A percentile compares a stretch with the other conserved stretches of the same genome.
phyloP scores from a whole-genome alignment of 1,284 basidiomycete species.

The Cryptococcus depauperatus region DNA sequence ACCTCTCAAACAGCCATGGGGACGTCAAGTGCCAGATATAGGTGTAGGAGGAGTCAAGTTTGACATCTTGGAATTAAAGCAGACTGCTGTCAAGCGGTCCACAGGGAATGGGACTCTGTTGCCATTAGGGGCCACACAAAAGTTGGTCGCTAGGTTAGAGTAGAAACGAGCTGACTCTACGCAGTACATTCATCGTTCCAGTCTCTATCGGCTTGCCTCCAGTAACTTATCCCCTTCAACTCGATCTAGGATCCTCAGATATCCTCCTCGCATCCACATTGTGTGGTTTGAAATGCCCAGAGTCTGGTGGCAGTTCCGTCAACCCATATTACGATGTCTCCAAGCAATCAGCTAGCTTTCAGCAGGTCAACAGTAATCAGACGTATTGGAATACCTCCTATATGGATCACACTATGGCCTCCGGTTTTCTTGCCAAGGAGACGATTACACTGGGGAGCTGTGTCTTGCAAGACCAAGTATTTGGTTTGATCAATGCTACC shows the following conservation, averaged over 20 bases:
- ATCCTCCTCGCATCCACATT: conserved; percentile 34
- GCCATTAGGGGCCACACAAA: conserved; percentile 10
- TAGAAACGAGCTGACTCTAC: too few relatives aligned
- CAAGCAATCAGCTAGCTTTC: conserved; percentile 19
- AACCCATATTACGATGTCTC: conserved; percentile 33
- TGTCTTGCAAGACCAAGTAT: conserved; percentile 19
- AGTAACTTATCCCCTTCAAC: conserved; percentile 34
- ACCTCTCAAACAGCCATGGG: too few relatives aligned
- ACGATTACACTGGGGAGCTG: conserved; percentile 21
- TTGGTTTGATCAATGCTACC: conserved; percentile 40
- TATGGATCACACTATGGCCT: conserved; percentile 26
- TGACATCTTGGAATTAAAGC: conserved; percentile 1
- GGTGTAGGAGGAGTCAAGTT: conserved; percentile 4
- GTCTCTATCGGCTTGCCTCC: conserved; percentile 34
- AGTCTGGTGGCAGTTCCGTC: conserved; percentile 7
- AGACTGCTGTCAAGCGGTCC: conserved; percentile 2
- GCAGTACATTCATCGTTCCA: conserved; percentile 35
- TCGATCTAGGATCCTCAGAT: conserved; percentile 40
- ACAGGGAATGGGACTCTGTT: conserved; percentile 12
- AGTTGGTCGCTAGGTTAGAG: too few relatives aligned
- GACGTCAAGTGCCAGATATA: background rate
- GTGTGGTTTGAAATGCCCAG: conserved; percentile 28
- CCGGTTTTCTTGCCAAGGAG: conserved; percentile 33
- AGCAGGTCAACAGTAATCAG: conserved; percentile 22
- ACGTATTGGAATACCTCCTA: conserved; percentile 26